Evolutionary conservation across 768 basidiomycete genomes (phyloP).

Genomic region (Rhodotorula graminis): DNA sequence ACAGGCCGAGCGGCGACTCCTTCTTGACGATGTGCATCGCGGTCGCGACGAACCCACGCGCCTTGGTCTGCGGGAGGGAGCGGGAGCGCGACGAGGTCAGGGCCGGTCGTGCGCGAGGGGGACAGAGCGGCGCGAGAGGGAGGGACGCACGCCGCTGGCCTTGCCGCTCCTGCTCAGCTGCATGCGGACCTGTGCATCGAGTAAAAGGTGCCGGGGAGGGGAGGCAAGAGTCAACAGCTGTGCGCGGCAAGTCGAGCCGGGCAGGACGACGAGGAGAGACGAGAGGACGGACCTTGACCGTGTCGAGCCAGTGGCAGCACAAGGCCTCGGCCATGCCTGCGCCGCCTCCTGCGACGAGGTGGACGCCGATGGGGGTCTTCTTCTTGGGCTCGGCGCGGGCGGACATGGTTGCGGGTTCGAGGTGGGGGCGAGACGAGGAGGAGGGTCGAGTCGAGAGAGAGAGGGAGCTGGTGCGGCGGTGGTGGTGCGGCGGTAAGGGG

Average conservation of each 20-base stretch:
- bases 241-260: too few relatives aligned
- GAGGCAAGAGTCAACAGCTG: background rate
- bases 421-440: background rate
- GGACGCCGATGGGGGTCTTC: conserved; percentile 53
- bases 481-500: too few relatives aligned
- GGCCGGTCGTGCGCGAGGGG: background rate
- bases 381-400: conserved; percentile 41
- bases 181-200: conserved; percentile 61
- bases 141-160: conserved; percentile 65
- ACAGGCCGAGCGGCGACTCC: conserved; percentile 90
- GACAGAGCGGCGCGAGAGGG: background rate
- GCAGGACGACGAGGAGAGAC: background rate
- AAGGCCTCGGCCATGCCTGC: conserved; percentile 93
- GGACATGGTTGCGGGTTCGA: background rate
- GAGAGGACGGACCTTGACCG: conserved; percentile 73
- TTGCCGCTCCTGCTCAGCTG: conserved; percentile 78
- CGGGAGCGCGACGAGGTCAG: background rate
- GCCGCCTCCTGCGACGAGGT: conserved; percentile 88
- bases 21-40: conserved; percentile 78
- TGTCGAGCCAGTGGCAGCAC: conserved; percentile 60
- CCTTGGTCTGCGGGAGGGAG: conserved; percentile 65
- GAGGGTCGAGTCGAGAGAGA: background rate
- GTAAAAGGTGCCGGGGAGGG: too few relatives aligned
- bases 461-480: background rate
- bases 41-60: conserved; percentile 87